phyloP scores from a whole-genome alignment of 2,329 filamentous ascomycete genomes.

The Lithohypha guttulata region DNA sequence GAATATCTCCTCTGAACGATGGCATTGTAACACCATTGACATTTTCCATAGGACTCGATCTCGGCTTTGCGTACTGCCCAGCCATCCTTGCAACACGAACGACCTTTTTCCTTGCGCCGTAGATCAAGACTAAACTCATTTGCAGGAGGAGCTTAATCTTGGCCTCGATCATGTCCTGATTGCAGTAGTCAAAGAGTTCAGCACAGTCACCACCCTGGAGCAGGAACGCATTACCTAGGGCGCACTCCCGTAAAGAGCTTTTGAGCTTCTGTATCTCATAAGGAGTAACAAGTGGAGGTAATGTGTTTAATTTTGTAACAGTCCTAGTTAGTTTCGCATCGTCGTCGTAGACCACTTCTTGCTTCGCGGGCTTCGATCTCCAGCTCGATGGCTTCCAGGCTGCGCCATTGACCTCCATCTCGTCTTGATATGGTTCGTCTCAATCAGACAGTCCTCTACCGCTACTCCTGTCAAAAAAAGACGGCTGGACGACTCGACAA shows the following conservation, averaged over 20 bases:
- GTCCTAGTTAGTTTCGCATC: slow-evolving; percentile 29
- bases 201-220: slow-evolving; percentile 93
- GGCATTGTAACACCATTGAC: slow-evolving; percentile 71
- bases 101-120: slow-evolving; percentile 68
- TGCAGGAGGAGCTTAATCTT: slow-evolving; percentile 95
- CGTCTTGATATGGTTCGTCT: too few relatives aligned
- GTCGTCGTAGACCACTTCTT: slow-evolving; percentile 39
- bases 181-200: slow-evolving; percentile 94
- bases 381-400: slow-evolving; percentile 27
- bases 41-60: slow-evolving; percentile 77
- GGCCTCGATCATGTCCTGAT: slow-evolving; percentile 76
- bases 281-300: slow-evolving; percentile 39
- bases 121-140: slow-evolving; percentile 93
- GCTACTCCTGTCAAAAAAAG: too few relatives aligned
- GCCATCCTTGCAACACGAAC: slow-evolving; percentile 94
- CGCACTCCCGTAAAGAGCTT: slow-evolving; percentile 69
- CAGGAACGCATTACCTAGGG: slow-evolving; percentile 80
- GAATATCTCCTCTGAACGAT: slow-evolving; percentile 87
- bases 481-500: too few relatives aligned
- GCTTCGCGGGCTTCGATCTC: slow-evolving; percentile 36
- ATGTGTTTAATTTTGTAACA: slow-evolving; percentile 32
- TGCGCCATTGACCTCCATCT: slow-evolving; percentile 6
- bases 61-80: slow-evolving; percentile 92
- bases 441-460: too few relatives aligned
- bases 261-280: slow-evolving; percentile 64